These are phyloP conservation scores for Phytophthora fragariae DNA, from an alignment of 352 stramenopile species.

Conservation along the genomic window DNA sequence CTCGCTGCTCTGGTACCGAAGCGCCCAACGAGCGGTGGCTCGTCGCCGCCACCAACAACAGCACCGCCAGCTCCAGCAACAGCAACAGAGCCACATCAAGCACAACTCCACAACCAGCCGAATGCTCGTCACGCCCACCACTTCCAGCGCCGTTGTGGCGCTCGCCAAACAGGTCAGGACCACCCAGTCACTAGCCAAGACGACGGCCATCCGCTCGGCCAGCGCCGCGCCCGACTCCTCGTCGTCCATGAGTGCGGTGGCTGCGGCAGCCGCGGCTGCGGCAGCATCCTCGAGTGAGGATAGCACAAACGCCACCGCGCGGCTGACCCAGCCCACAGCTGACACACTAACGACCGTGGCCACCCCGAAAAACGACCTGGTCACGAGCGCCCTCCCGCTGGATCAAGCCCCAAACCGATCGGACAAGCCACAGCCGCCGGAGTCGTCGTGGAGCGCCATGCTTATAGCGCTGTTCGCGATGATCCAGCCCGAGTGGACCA, in stretches of 20 bases:
- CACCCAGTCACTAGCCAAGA: constrained; percentile 23
- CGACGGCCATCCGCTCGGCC: constrained; percentile 28
- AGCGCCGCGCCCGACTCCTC: constrained; percentile 28
- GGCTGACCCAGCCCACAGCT: constrained; percentile 3
- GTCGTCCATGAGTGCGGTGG: constrained; percentile 16
- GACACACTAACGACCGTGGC: constrained; percentile 4
- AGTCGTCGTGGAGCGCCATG: constrained; percentile 61
- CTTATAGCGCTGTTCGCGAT: constrained; percentile 68
- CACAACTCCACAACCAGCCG: constrained; percentile 8
- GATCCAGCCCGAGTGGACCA: constrained; percentile 63
- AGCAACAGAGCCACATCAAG: constrained; percentile 20
- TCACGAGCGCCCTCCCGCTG: constrained; percentile 3
- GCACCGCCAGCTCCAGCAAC: constrained; percentile 10
- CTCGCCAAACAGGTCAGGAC: constrained; percentile 16
- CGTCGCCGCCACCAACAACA: constrained; percentile 45
- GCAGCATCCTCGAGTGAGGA: constrained; percentile 20
- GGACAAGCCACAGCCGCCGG: constrained; percentile 12
- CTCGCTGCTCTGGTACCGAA: constrained; percentile 53
- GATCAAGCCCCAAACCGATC: constrained; percentile 12
- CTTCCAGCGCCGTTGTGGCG: constrained; percentile 26
- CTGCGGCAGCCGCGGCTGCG: constrained; percentile 2
- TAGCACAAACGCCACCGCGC: constrained; percentile 14
- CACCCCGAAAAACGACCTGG: constrained; percentile 11
- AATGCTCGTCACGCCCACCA: constrained; percentile 20
- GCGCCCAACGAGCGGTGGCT: constrained; percentile 44